Percentiles rank a stretch among this genome's conserved stretches.
Conservation (phyloP, 768 basidiomycete species). For the Strobilomyces confusus region DNA sequence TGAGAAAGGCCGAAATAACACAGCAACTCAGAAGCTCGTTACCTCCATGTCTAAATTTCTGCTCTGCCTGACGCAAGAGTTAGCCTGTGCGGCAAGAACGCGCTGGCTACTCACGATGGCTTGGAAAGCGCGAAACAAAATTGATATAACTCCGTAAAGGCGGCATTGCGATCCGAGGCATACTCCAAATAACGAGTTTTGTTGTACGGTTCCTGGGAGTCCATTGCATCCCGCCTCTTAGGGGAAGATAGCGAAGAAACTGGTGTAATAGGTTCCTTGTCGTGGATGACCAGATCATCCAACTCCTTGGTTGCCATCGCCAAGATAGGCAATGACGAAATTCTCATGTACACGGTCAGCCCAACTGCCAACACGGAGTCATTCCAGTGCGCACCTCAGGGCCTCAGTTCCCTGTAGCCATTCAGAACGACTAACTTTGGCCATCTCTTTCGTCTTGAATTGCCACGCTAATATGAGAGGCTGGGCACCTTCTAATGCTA, state of each 20-base stretch:
- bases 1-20: not conserved
- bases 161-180: slow-evolving; percentile 43
- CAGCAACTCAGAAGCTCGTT: slow-evolving; percentile 10
- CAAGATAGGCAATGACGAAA: slow-evolving; percentile 48
- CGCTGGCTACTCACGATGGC: slow-evolving; percentile 52
- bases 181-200: slow-evolving; percentile 47
- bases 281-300: slow-evolving; percentile 54
- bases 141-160: slow-evolving; percentile 62
- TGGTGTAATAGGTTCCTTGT: slow-evolving; percentile 37
- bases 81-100: not conserved
- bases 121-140: slow-evolving; percentile 73
- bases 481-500: slow-evolving; percentile 68
- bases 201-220: slow-evolving; percentile 49
- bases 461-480: slow-evolving; percentile 79
- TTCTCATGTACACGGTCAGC: slow-evolving; percentile 31
- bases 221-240: slow-evolving; percentile 30
- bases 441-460: slow-evolving; percentile 66
- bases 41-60: slow-evolving; percentile 84
- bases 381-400: slow-evolving; percentile 37
- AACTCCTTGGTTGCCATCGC: slow-evolving; percentile 54
- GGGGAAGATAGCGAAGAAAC: slow-evolving; percentile 19
- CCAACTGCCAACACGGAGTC: not conserved
- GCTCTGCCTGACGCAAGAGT: slow-evolving; percentile 44
- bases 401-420: slow-evolving; percentile 58
- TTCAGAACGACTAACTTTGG: slow-evolving; percentile 61